phyloP scores from a whole-genome alignment of 2,329 filamentous ascomycete genomes.

The Aspergillus sojae region DNA sequence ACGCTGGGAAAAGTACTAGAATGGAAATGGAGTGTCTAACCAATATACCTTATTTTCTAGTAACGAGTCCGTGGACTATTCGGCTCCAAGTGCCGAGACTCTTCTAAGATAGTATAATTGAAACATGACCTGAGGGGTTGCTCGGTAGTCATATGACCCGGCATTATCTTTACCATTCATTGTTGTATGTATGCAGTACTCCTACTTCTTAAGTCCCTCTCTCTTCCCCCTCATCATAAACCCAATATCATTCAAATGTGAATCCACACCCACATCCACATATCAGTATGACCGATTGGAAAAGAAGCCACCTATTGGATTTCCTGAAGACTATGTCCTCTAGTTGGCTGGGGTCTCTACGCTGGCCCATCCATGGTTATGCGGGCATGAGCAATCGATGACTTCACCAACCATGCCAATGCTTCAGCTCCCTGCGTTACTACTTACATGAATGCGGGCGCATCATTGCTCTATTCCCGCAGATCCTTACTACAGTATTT shows the following conservation, averaged over 20 bases:
- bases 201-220: too few species aligned
- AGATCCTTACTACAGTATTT: neutral
- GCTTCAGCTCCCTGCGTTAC: neutral
- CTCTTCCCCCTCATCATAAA: neutral
- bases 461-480: neutral
- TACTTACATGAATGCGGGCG: neutral
- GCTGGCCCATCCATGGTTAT: neutral
- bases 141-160: neutral
- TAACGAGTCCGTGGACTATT: neutral
- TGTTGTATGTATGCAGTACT: neutral
- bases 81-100: too few species aligned
- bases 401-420: constrained; percentile 4
- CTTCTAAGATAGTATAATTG: neutral
- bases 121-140: neutral
- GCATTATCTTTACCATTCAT: neutral
- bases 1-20: neutral
- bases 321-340: neutral
- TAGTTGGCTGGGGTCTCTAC: neutral
- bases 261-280: neutral
- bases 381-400: constrained; percentile 1
- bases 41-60: neutral
- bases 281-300: neutral
- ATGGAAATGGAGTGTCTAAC: too few species aligned
- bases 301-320: neutral
- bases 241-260: neutral